Conservation (phyloP, 257 asterid species). For the Osmanthus fragrans region DNA sequence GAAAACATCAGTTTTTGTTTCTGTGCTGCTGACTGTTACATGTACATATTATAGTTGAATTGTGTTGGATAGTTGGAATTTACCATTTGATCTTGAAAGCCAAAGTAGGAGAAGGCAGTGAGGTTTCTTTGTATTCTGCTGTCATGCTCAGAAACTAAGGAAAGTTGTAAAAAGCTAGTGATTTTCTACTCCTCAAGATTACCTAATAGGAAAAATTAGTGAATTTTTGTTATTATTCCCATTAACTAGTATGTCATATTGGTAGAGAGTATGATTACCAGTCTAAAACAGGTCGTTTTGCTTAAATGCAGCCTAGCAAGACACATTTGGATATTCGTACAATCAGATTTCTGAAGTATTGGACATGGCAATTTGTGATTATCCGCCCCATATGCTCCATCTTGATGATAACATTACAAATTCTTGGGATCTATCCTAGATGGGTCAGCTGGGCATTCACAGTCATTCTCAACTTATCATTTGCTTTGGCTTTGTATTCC, state of each 20-base stretch:
- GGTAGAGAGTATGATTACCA: constrained; percentile 15
- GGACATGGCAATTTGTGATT: constrained; percentile 93
- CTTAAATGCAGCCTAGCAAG: constrained; percentile 62
- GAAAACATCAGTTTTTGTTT: not conserved
- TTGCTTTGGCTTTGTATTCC: constrained; percentile 80
- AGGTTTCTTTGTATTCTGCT: not conserved
- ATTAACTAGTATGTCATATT: not conserved
- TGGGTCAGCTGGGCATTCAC: constrained; percentile 89
- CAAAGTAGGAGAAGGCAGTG: not conserved
- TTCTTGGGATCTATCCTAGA: constrained; percentile 70
- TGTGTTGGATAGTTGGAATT: not conserved
- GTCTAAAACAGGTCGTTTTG: constrained; percentile 15
- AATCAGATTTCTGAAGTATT: constrained; percentile 59
- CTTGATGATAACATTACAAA: constrained; percentile 64
- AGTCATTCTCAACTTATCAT: constrained; percentile 65
- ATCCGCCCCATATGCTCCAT: constrained; percentile 82
- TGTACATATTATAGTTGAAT: not conserved
- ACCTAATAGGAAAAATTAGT: constrained; percentile 2
- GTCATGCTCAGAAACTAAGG: not conserved
- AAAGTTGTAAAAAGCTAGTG: not conserved
- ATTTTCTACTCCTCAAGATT: not conserved
- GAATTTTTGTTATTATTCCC: not conserved
- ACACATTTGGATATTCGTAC: constrained; percentile 68
- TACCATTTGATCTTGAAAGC: not conserved
- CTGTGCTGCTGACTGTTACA: not conserved